Conservation (phyloP, 2,329 filamentous ascomycete genomes). For the Zalaria obscura region DNA sequence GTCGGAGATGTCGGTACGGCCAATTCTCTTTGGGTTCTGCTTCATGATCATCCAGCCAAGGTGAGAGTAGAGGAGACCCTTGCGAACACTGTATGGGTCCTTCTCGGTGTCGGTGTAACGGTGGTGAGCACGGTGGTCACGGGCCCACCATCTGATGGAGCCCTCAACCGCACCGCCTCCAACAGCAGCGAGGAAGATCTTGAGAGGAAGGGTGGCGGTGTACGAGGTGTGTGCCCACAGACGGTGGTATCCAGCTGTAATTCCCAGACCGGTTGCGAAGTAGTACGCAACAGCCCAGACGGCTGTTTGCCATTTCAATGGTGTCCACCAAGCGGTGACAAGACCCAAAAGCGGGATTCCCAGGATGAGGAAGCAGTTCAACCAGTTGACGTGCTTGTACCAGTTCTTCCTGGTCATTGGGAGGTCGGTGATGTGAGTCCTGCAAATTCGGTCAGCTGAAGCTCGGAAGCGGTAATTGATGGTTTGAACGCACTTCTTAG, state of each 20-base stretch:
- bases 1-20: slow-evolving; percentile 77
- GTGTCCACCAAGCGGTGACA: slow-evolving; percentile 64
- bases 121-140: slow-evolving; percentile 77
- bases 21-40: slow-evolving; percentile 81
- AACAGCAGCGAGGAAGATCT: slow-evolving; percentile 68
- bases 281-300: slow-evolving; percentile 67
- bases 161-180: slow-evolving; percentile 75
- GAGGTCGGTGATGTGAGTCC: slow-evolving; percentile 67
- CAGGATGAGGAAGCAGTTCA: slow-evolving; percentile 72
- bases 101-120: slow-evolving; percentile 87
- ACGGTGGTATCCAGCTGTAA: slow-evolving; percentile 53
- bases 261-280: slow-evolving; percentile 49
- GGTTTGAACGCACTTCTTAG: slow-evolving; percentile 42
- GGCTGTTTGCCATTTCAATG: slow-evolving; percentile 55
- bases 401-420: slow-evolving; percentile 72
- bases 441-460: neutral
- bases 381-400: slow-evolving; percentile 89
- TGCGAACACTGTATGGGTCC: slow-evolving; percentile 82
- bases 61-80: slow-evolving; percentile 72
- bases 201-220: slow-evolving; percentile 60
- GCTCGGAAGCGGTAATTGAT: neutral
- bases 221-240: slow-evolving; percentile 80
- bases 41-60: slow-evolving; percentile 89
- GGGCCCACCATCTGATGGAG: slow-evolving; percentile 79
- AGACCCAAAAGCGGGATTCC: slow-evolving; percentile 61